Conservation (phyloP, 2,329 filamentous ascomycete genomes). For the Colletotrichum orbiculare region DNA sequence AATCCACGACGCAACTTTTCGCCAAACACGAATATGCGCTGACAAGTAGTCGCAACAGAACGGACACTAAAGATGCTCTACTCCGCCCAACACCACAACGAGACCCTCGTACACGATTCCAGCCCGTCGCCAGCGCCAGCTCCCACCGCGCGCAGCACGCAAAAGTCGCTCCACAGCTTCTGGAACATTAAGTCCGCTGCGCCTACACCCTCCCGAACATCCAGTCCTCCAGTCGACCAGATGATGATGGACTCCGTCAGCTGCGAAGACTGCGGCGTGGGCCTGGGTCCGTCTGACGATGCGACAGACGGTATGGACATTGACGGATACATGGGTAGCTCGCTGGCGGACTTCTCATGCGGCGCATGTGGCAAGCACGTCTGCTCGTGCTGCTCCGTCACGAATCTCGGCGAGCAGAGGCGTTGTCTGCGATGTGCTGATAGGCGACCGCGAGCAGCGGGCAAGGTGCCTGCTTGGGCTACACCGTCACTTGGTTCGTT, state of each 20-base stretch:
- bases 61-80: slow-evolving; percentile 69
- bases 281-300: slow-evolving; percentile 38
- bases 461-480: slow-evolving; percentile 37
- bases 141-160: slow-evolving; percentile 42
- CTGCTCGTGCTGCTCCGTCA: slow-evolving; percentile 69
- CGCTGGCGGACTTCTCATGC: slow-evolving; percentile 50
- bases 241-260: slow-evolving; percentile 50
- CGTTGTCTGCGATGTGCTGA: slow-evolving; percentile 65
- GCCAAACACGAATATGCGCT: not conserved
- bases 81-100: slow-evolving; percentile 59
- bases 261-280: slow-evolving; percentile 66
- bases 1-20: not conserved
- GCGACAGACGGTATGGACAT: slow-evolving; percentile 51
- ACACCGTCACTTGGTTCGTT: not conserved
- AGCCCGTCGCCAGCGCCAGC: slow-evolving; percentile 35
- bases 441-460: slow-evolving; percentile 41
- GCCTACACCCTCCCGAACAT: slow-evolving; percentile 42
- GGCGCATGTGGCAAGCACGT: slow-evolving; percentile 65
- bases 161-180: slow-evolving; percentile 69
- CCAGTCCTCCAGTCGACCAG: slow-evolving; percentile 69
- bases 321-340: slow-evolving; percentile 43
- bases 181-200: slow-evolving; percentile 64
- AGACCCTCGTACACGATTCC: slow-evolving; percentile 33
- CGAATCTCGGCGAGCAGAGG: slow-evolving; percentile 65
- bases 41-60: slow-evolving; percentile 49